Percentiles rank a stretch among this genome's conserved stretches.
phyloP scores from a whole-genome alignment of 2,329 filamentous ascomycete species.

The Claviceps cyperi region DNA sequence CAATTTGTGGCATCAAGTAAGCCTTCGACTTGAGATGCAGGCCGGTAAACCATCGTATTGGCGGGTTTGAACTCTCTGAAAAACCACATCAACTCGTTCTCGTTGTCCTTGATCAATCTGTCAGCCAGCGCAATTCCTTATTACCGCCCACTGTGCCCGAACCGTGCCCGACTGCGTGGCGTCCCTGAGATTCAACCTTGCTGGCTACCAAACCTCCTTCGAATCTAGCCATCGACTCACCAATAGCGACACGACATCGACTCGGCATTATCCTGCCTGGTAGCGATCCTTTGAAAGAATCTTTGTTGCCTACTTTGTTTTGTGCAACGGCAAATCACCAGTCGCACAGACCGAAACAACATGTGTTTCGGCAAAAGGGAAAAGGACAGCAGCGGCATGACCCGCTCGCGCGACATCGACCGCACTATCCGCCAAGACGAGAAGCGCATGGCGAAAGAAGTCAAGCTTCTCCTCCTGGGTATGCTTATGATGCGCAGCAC shows the following conservation, averaged over 20 bases:
- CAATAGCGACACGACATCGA: background rate
- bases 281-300: background rate
- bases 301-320: background rate
- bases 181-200: background rate
- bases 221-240: background rate
- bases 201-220: background rate
- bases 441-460: conserved; percentile 71
- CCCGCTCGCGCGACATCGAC: conserved; percentile 66
- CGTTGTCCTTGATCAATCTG: background rate
- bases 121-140: background rate
- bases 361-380: conserved; percentile 53
- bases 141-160: background rate
- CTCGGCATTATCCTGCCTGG: background rate
- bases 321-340: background rate
- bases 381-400: conserved; percentile 28
- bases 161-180: no score
- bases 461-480: conserved; percentile 91
- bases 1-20: background rate
- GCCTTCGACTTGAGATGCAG: background rate
- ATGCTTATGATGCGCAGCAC: conserved; percentile 7
- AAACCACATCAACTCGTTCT: background rate
- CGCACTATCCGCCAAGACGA: conserved; percentile 74
- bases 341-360: conserved; percentile 4
- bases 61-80: background rate
- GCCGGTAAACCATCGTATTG: background rate